A percentile compares a stretch with the other conserved stretches of the same genome.
Evolutionary conservation across 176 grass and related monocot genomes (phyloP).

Genomic region (Urochloa ruziziensis): DNA sequence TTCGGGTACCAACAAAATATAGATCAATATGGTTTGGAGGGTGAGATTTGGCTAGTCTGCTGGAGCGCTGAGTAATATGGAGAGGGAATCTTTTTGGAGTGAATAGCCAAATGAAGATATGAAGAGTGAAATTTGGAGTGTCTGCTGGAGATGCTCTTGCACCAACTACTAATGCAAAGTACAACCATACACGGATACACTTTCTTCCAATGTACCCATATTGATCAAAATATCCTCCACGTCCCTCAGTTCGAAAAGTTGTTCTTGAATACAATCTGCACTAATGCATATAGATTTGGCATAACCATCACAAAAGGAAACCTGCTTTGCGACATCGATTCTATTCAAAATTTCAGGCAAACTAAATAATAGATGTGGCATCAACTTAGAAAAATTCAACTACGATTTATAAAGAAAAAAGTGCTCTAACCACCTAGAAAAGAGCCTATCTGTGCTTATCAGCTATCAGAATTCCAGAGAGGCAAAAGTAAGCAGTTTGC

Average conservation of each 20-base stretch:
- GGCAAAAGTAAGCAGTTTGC: slow-evolving; percentile 80
- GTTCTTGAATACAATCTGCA: slow-evolving; percentile 92
- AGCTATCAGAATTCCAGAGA: slow-evolving; percentile 83
- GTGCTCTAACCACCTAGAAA: slow-evolving; percentile 7
- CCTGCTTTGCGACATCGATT: not conserved
- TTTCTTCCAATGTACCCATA: slow-evolving; percentile 68
- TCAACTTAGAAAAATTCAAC: not conserved
- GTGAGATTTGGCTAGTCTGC: no score
- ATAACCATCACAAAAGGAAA: not conserved
- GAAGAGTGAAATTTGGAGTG: no score
- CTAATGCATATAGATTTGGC: not conserved
- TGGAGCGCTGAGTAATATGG: no score
- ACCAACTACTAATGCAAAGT: not conserved
- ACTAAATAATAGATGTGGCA: not conserved
- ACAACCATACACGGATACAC: not conserved
- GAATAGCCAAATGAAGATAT: no score
- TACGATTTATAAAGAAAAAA: not conserved
- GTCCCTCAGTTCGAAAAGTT: slow-evolving; percentile 91
- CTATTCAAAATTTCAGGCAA: not conserved
- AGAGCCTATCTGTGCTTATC: slow-evolving; percentile 64
- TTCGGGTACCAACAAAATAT: no score
- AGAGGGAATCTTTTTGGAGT: no score
- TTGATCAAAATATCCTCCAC: slow-evolving; percentile 94
- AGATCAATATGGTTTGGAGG: no score
- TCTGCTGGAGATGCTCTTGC: no score